Percentiles rank a stretch among this genome's conserved stretches.
Conservation (phyloP, 2,329 filamentous ascomycete species). For the Chrysoporthe cubensis region DNA sequence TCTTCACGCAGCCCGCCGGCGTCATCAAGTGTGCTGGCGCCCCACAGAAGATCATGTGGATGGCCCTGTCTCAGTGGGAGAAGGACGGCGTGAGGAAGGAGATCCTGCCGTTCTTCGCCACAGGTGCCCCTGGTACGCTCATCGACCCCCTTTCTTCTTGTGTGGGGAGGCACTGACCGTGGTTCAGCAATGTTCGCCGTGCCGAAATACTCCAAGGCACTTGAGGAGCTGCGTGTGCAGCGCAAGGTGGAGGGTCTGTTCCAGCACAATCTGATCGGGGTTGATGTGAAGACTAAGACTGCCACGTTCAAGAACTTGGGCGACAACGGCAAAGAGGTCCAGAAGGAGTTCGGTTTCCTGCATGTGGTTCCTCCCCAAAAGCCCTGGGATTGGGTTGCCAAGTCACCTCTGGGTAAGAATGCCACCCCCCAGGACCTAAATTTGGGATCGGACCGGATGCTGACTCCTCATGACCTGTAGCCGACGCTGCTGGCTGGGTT, state of each 20-base stretch:
- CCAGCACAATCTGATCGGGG: conserved; percentile 43
- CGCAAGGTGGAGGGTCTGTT: conserved; percentile 44
- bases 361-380: conserved; percentile 41
- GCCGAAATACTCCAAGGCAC: conserved; percentile 42
- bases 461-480: not conserved
- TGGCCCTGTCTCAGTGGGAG: conserved; percentile 45
- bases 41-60: conserved; percentile 46
- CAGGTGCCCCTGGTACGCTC: conserved; percentile 34
- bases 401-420: conserved; percentile 37
- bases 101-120: conserved; percentile 41
- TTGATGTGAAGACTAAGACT: conserved; percentile 39
- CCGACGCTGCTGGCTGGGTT: conserved; percentile 32
- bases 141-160: not conserved
- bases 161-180: not conserved
- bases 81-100: conserved; percentile 38
- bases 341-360: conserved; percentile 41
- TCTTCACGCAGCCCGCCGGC: conserved; percentile 45
- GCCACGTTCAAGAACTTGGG: conserved; percentile 41
- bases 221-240: conserved; percentile 40
- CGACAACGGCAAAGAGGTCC: conserved; percentile 37
- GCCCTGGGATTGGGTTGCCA: conserved; percentile 31
- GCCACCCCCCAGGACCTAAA: not conserved
- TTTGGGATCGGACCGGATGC: not conserved
- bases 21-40: conserved; percentile 46
- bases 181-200: conserved; percentile 43